Percentiles rank a stretch among this genome's conserved stretches.
Conservation (phyloP, 768 basidiomycete species). For the Boletus rex-veris region DNA sequence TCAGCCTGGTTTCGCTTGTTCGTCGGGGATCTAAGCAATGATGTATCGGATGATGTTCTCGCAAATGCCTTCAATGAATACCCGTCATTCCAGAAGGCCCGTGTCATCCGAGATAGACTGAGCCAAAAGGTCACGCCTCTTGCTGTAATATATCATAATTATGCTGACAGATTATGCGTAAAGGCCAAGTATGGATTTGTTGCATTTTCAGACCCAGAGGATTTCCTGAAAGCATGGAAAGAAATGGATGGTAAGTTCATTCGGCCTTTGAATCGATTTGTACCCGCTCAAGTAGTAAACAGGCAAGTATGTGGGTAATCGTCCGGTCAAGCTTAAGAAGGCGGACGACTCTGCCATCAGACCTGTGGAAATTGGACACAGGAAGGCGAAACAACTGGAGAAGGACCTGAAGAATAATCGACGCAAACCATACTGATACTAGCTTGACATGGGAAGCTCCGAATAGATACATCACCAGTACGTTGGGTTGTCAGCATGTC, state of each 20-base stretch:
- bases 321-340: slow-evolving; percentile 95
- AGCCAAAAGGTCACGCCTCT: slow-evolving; percentile 77
- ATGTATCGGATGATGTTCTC: slow-evolving; percentile 94
- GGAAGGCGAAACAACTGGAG: slow-evolving; percentile 88
- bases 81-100: slow-evolving; percentile 88
- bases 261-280: neutral
- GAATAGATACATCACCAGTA: slow-evolving; percentile 21
- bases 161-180: slow-evolving; percentile 3
- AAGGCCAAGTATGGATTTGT: slow-evolving; percentile 98
- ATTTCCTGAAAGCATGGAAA: slow-evolving; percentile 98
- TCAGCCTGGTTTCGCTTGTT: slow-evolving; percentile 96
- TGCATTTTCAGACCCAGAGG: slow-evolving; percentile 96
- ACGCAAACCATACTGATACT: slow-evolving; percentile 71
- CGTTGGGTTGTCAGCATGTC: slow-evolving; percentile 23
- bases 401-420: slow-evolving; percentile 88
- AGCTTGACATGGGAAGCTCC: neutral
- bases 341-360: slow-evolving; percentile 83
- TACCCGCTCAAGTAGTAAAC: slow-evolving; percentile 11
- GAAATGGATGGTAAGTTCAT: slow-evolving; percentile 88
- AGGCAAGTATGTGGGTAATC: slow-evolving; percentile 98
- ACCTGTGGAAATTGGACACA: slow-evolving; percentile 89
- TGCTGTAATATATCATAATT: neutral
- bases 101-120: slow-evolving; percentile 90
- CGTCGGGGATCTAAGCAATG: slow-evolving; percentile 96
- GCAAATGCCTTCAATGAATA: slow-evolving; percentile 93